Conservation (phyloP, 2,329 filamentous ascomycete genomes). For the Cladosporium colombiae region DNA sequence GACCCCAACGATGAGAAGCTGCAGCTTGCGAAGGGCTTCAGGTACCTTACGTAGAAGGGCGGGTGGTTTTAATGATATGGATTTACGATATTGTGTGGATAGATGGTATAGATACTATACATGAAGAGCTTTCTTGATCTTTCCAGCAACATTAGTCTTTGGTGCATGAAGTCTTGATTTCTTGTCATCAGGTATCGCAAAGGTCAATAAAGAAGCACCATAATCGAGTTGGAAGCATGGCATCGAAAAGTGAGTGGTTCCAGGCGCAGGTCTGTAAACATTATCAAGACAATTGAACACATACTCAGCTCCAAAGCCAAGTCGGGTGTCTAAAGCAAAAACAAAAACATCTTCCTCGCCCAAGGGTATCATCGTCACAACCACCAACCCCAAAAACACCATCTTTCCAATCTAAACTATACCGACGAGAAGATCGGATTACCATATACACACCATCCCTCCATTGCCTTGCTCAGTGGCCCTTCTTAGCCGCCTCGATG, state of each 20-base stretch:
- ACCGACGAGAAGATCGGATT: neutral
- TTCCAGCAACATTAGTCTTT: neutral
- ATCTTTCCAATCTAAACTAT: neutral
- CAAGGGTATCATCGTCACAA: constrained; percentile 7
- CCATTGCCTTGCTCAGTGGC: constrained; percentile 8
- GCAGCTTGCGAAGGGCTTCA: constrained; percentile 17
- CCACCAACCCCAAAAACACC: neutral
- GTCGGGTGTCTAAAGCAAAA: neutral
- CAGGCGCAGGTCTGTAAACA: neutral
- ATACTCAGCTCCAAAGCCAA: neutral
- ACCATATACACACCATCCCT: neutral
- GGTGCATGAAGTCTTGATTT: neutral
- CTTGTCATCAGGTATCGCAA: neutral
- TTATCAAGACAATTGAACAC: neutral
- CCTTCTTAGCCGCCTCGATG: constrained; percentile 53
- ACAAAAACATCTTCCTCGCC: neutral
- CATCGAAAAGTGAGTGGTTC: neutral
- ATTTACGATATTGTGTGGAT: neutral
- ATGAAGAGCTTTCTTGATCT: neutral
- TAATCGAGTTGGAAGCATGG: neutral
- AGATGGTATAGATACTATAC: neutral
- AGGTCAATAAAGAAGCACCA: neutral
- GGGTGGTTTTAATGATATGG: neutral
- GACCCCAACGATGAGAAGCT: constrained; percentile 18
- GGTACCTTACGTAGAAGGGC: constrained; percentile 26